phyloP scores from a whole-genome alignment of 805 yeast species.

The Kuraishia floccosa region DNA sequence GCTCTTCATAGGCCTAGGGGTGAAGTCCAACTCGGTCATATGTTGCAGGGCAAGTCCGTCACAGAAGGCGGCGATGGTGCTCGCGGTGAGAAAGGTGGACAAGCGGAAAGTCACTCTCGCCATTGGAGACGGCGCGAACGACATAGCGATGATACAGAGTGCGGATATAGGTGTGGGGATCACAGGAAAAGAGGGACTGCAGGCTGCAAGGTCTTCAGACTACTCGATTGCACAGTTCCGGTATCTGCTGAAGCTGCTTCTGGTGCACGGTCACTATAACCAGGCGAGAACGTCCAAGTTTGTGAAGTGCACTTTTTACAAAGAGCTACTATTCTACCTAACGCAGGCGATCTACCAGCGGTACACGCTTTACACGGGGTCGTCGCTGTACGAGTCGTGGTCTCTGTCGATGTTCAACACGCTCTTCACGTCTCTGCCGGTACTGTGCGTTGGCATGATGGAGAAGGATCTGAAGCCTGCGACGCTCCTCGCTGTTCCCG shows the following conservation, averaged over 20 bases:
- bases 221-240: constrained; percentile 93
- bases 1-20: constrained; percentile 74
- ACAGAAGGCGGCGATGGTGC: constrained; percentile 87
- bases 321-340: constrained; percentile 81
- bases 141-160: constrained; percentile 97
- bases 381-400: constrained; percentile 92
- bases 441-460: constrained; percentile 88
- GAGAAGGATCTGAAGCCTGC: constrained; percentile 85
- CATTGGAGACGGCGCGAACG: constrained; percentile 98
- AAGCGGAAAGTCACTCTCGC: constrained; percentile 77
- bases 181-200: constrained; percentile 94
- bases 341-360: constrained; percentile 85
- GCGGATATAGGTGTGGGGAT: constrained; percentile 98
- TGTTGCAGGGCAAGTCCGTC: constrained; percentile 97
- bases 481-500: constrained; percentile 86
- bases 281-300: constrained; percentile 87
- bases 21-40: constrained; percentile 80
- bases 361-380: constrained; percentile 81
- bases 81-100: constrained; percentile 62
- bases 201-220: constrained; percentile 92
- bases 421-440: constrained; percentile 86
- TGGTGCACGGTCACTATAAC: constrained; percentile 95
- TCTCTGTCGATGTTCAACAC: constrained; percentile 96
- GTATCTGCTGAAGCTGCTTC: constrained; percentile 64
- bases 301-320: constrained; percentile 88